Evolutionary conservation across 768 basidiomycete genomes (phyloP), one percentile per base, ranked within the genome.

Genomic region (Russula earlei): DNA sequence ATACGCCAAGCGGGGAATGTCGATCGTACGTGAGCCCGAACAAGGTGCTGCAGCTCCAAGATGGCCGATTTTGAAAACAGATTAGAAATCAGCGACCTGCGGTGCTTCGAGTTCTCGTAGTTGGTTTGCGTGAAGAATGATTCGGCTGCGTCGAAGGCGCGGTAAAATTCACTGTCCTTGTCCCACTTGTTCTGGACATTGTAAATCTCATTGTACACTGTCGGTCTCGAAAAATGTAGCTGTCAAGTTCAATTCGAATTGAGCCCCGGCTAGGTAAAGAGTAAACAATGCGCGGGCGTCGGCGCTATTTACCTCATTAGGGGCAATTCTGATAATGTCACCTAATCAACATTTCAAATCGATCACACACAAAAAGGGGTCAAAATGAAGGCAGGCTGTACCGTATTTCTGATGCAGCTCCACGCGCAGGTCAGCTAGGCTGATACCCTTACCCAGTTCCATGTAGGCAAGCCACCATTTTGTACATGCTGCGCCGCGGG

Each of bases 91-190:
- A 71, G 52, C 2, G 66, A 67, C 43, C 71, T 67, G 12, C 70
- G 62, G 12, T 54, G 56, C 44, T 66, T 73, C 20, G 71, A 68
- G 25, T 67, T 65, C 8, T 61, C 63, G 19, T 71, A 70, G 52
- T 72, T 67, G 15, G 67, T 67, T 10, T 69, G 64, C 27, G 70
- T 69, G 50, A 76, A 73, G 2, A 70, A 66, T 3, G 73, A 72
- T 22, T 65, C 62, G 20, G 66, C 63, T n/a, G 65, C 65, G 9
- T 67, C 69, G 59, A 75, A 75, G 49, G 67, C 69, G n/a, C 54
- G 52, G 52, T 76, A 76, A 44, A 72, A 69, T 5, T 44, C 40
- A n/a, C 67, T 60, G 19, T 75, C 74, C 56, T 77, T 77, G 24
- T 67, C 66, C 55, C 74, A 69, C 34, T 64, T 67, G 45, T 56